Base-by-base conservation (phyloP, 805 yeast species). In the Groenewaldozyma salmanticensis region DNA sequence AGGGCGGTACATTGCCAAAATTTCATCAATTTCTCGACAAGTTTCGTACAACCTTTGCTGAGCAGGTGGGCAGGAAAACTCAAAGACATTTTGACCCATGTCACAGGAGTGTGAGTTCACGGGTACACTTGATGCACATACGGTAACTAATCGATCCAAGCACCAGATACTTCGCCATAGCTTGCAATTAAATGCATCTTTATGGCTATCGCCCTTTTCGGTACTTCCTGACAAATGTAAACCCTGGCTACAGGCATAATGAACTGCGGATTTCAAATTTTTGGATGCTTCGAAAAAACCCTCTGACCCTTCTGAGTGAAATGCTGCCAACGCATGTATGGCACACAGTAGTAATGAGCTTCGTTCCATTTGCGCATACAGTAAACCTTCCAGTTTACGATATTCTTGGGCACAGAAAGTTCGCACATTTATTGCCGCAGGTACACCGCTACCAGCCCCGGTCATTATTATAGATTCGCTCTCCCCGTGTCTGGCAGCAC, bases 91-190 rank as follows among this genome's bases (percentile, higher is more conserved):
- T 15, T 31, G 21, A 19, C 32, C 63, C 32, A 61, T 59, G 43
- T 64, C 70, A 29, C 56, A 58, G 29, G 59, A 50, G 31, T 61
- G 53, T 40, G 62, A 52, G 15, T 56, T 50, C 31, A 62, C 49
- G 2, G 65, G 62, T 21, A 64, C 45, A 11, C 64, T 62, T 40
- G 58, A 61, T 17, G 59, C 56, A 34, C 60, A 24, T 24, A 18
- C 47, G 3, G 67, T 56, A 16, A 57, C 53, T 34, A 62, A 49
- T 21, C 65, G 44, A 46, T 63, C 67, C 24, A 63, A 47, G 27
- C 65, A 54, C 52, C 63, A 60, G 13, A 63, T 39, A 35, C 60
- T 47, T 65, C 67, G 59, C 65, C 66, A 63, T 3, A 58, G 41
- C 11, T 50, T 47, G 4, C 48, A 43, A 13, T 21, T 18, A 17